Evolutionary conservation across 2,329 filamentous ascomycete species (phyloP), one percentile per base, ranked within the genome.

Genomic region (Nectriaceae sp.): DNA sequence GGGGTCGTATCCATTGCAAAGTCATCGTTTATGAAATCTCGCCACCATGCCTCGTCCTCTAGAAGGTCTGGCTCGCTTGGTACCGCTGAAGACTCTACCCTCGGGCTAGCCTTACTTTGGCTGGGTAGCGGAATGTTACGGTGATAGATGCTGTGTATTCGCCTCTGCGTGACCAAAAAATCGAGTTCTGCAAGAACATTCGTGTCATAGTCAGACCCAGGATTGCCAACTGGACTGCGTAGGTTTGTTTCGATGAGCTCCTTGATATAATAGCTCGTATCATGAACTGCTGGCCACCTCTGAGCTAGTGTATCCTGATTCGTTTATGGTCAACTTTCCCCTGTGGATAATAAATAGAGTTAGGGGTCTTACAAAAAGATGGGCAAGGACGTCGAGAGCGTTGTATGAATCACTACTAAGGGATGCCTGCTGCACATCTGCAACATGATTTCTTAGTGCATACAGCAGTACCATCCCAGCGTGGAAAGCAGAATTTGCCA

Each of bases 151-250:
- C 46, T 52, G 44, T 52, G 46, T 11, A 55, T 48, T 29, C 52
- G 52, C 2, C 52, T 39, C 15, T 55, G 52, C 10, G 52, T 52
- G 3, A 55, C 46, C 18, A 55, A 40, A 21, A 50, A 52, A 36
- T 55, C 52, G 15, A 55, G 43, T 24, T 55, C 52, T 19, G 50
- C 42, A 13, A 55, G 49, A 4, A 52, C 45, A 33, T 48, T 52
- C 37, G 48, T 39, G 18, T 52, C 49, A 33, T 50, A 55, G 10
- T 43, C 46, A 19, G 36, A 40, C 19, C 50, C 33, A n/a, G 45
- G 33, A 21, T 43, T 43, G 2, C 52, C 50, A 10, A 49, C 11
- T 2, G 53, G 47, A 20, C 45, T 55, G 10, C 45, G 42, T 21
- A 45, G 31, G 15, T 36, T 49, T 4, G 50, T 46, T 4, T 55